phyloP scores from a whole-genome alignment of 2,329 filamentous ascomycete species.

The Penicillium oxalicum region DNA sequence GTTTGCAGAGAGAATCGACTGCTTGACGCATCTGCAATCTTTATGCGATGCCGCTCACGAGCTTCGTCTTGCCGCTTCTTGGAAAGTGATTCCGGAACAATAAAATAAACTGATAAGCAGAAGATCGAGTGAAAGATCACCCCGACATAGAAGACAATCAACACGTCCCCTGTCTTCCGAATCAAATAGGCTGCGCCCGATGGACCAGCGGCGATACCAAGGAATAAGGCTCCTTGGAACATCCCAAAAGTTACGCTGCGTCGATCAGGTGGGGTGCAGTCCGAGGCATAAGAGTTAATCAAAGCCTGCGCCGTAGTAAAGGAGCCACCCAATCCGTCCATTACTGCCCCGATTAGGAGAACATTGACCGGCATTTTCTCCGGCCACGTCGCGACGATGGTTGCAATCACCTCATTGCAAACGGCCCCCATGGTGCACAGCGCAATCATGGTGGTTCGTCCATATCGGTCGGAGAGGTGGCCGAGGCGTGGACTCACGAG shows the following conservation, averaged over 20 bases:
- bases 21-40: slow-evolving; percentile 30
- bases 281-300: slow-evolving; percentile 78
- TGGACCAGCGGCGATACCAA: slow-evolving; percentile 82
- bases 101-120: slow-evolving; percentile 62
- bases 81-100: slow-evolving; percentile 80
- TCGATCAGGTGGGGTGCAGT: slow-evolving; percentile 75
- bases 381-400: slow-evolving; percentile 70
- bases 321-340: slow-evolving; percentile 81
- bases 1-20: slow-evolving; percentile 26
- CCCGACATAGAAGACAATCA: slow-evolving; percentile 80
- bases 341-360: slow-evolving; percentile 67
- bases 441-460: slow-evolving; percentile 68
- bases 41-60: slow-evolving; percentile 57
- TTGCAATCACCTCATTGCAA: slow-evolving; percentile 66
- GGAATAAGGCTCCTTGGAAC: slow-evolving; percentile 82
- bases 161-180: slow-evolving; percentile 64
- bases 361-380: slow-evolving; percentile 68
- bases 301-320: slow-evolving; percentile 78
- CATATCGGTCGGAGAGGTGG: slow-evolving; percentile 78
- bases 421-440: slow-evolving; percentile 70
- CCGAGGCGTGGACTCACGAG: slow-evolving; percentile 78
- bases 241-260: slow-evolving; percentile 82
- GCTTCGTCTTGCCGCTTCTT: slow-evolving; percentile 64
- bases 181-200: slow-evolving; percentile 75
- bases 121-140: slow-evolving; percentile 68